A percentile compares a stretch with the other conserved stretches of the same genome.
These are phyloP conservation scores for Aspergillus campestris DNA, from an alignment of 495 filamentous ascomycete species.

Conservation along the genomic window DNA sequence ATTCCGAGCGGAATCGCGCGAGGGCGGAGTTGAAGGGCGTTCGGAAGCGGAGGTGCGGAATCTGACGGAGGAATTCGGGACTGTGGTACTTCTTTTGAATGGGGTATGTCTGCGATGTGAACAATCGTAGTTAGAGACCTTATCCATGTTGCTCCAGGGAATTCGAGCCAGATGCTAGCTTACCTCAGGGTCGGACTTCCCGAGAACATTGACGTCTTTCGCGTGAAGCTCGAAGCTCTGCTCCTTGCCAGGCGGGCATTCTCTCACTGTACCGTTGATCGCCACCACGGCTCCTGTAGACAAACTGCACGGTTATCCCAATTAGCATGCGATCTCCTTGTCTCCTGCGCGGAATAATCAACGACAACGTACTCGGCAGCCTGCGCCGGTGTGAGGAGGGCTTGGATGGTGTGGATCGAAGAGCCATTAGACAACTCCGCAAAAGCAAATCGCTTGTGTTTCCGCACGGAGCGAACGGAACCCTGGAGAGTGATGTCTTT, in stretches of 20 bases:
- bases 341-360: neutral
- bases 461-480: constrained; percentile 74
- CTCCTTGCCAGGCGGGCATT: constrained; percentile 55
- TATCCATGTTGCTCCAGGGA: neutral
- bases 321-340: constrained; percentile 5
- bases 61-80: constrained; percentile 75
- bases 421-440: constrained; percentile 85
- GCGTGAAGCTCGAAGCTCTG: constrained; percentile 79
- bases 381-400: constrained; percentile 64
- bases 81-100: constrained; percentile 93
- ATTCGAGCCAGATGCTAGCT: constrained; percentile 9
- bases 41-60: constrained; percentile 83
- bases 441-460: constrained; percentile 77
- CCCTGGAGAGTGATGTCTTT: constrained; percentile 58
- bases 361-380: constrained; percentile 60
- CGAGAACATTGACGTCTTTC: constrained; percentile 58
- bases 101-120: constrained; percentile 59
- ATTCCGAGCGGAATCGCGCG: constrained; percentile 80
- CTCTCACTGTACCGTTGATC: constrained; percentile 70
- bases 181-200: constrained; percentile 71
- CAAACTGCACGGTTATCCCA: constrained; percentile 43
- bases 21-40: constrained; percentile 73
- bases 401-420: constrained; percentile 69
- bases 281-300: constrained; percentile 71
- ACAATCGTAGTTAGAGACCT: constrained; percentile 6